A percentile compares a stretch with the other conserved stretches of the same genome.
These are phyloP conservation scores for Trametes cingulata DNA, from an alignment of 768 basidiomycete genomes.

Conservation along the genomic window DNA sequence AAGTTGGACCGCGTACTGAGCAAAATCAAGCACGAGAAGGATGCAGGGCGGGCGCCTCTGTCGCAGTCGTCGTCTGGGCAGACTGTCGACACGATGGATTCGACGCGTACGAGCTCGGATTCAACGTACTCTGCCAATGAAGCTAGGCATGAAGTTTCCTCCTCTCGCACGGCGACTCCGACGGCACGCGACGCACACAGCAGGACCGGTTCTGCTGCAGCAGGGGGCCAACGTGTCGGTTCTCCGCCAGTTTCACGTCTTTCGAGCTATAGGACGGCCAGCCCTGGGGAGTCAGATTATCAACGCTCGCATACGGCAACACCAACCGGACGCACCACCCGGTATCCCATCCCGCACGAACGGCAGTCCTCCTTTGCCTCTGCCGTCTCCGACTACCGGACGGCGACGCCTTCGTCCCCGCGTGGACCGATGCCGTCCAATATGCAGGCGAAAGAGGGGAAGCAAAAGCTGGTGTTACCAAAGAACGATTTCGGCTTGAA, in stretches of 20 bases:
- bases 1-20: conserved; percentile 73
- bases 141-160: conserved; percentile 3
- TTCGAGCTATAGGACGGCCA: conserved; percentile 32
- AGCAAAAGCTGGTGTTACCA: conserved; percentile 49
- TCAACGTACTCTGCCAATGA: conserved; percentile 57
- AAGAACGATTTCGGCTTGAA: conserved; percentile 85
- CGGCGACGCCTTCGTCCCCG: conserved; percentile 23
- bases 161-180: conserved; percentile 39
- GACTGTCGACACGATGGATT: conserved; percentile 30
- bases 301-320: conserved; percentile 36
- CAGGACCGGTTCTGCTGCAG: conserved; percentile 19
- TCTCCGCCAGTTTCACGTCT: conserved; percentile 32
- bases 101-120: conserved; percentile 37
- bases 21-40: conserved; percentile 70
- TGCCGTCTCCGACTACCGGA: conserved; percentile 64
- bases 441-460: neutral
- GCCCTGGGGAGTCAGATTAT: conserved; percentile 28
- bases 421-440: conserved; percentile 10
- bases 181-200: conserved; percentile 19
- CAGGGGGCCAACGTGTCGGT: conserved; percentile 21
- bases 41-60: conserved; percentile 31
- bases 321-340: conserved; percentile 32
- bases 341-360: conserved; percentile 27
- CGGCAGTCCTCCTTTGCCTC: conserved; percentile 76
- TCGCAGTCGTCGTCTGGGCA: conserved; percentile 26